phyloP scores from a whole-genome alignment of 495 filamentous ascomycete genomes.

The Hypoxylon fuscum region DNA sequence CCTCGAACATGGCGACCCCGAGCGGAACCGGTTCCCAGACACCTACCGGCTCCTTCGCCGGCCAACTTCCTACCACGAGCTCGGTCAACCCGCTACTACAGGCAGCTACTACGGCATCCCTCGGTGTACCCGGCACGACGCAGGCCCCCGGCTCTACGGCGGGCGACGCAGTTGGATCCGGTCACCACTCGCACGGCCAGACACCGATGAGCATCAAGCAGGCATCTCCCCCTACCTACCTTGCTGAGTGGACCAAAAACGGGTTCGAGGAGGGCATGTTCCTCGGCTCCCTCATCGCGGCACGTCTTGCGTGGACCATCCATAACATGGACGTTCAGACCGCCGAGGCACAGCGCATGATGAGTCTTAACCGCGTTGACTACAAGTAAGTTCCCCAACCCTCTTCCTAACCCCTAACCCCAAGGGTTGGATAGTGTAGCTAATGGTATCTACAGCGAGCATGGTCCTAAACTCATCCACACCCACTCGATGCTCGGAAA shows the following conservation, averaged over 20 bases:
- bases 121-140: slow-evolving; percentile 59
- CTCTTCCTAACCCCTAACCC: neutral
- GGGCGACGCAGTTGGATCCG: slow-evolving; percentile 42
- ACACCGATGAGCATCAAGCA: slow-evolving; percentile 87
- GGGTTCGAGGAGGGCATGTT: slow-evolving; percentile 82
- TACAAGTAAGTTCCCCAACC: slow-evolving; percentile 56
- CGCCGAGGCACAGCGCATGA: slow-evolving; percentile 49
- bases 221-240: slow-evolving; percentile 82
- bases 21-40: slow-evolving; percentile 91
- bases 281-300: slow-evolving; percentile 80
- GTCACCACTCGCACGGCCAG: slow-evolving; percentile 82
- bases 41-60: slow-evolving; percentile 71
- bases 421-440: slow-evolving; percentile 1
- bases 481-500: slow-evolving; percentile 53
- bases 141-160: slow-evolving; percentile 48
- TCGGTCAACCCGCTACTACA: slow-evolving; percentile 91
- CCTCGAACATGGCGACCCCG: slow-evolving; percentile 88
- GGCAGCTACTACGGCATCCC: slow-evolving; percentile 80
- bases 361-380: slow-evolving; percentile 57
- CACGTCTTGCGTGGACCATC: slow-evolving; percentile 72
- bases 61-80: slow-evolving; percentile 56
- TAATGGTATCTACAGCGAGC: slow-evolving; percentile 47
- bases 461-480: slow-evolving; percentile 54
- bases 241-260: slow-evolving; percentile 91
- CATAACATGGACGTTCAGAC: slow-evolving; percentile 56